Conservation (phyloP, 352 stramenopile species). For the Thalassiosira ordinaria region DNA sequence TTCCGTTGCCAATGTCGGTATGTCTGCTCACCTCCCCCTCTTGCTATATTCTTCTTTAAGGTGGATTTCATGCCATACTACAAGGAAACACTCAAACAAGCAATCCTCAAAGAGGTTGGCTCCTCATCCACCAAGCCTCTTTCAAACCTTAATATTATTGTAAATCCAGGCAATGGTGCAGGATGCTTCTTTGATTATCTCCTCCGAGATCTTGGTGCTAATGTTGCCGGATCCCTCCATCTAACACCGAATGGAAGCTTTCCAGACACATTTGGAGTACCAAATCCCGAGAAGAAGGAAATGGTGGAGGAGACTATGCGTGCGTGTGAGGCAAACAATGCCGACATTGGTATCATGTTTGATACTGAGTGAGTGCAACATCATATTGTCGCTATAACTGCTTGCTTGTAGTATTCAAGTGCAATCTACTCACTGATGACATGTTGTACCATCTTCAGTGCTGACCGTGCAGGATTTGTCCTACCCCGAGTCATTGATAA, state of each 20-base stretch:
- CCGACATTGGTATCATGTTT: slow-evolving; percentile 83
- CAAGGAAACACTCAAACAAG: slow-evolving; percentile 53
- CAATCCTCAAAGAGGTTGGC: slow-evolving; percentile 61
- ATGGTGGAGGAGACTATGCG: slow-evolving; percentile 76
- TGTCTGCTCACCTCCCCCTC: too few species aligned
- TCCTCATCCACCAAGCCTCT: slow-evolving; percentile 41
- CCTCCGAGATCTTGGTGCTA: slow-evolving; percentile 69
- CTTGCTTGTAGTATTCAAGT: too few species aligned
- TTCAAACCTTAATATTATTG: slow-evolving; percentile 69
- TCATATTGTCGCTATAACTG: too few species aligned
- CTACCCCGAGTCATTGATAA: slow-evolving; percentile 36
- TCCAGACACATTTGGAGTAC: slow-evolving; percentile 58
- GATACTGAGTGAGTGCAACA: slow-evolving; percentile 72
- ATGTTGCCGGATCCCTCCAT: slow-evolving; percentile 68
- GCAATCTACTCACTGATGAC: too few species aligned
- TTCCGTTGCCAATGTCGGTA: too few species aligned
- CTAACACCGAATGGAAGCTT: slow-evolving; percentile 68
- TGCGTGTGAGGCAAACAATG: slow-evolving; percentile 60
- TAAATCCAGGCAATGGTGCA: slow-evolving; percentile 80
- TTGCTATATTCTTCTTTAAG: too few species aligned
- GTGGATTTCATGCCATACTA: slow-evolving; percentile 81
- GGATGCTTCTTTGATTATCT: slow-evolving; percentile 78
- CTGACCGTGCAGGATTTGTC: slow-evolving; percentile 80
- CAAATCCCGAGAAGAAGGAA: slow-evolving; percentile 77
- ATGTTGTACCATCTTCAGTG: slow-evolving; percentile 30